Evolutionary conservation across 2,329 filamentous ascomycete species (phyloP).

Genomic region (Cordyceps fumosorosea): DNA sequence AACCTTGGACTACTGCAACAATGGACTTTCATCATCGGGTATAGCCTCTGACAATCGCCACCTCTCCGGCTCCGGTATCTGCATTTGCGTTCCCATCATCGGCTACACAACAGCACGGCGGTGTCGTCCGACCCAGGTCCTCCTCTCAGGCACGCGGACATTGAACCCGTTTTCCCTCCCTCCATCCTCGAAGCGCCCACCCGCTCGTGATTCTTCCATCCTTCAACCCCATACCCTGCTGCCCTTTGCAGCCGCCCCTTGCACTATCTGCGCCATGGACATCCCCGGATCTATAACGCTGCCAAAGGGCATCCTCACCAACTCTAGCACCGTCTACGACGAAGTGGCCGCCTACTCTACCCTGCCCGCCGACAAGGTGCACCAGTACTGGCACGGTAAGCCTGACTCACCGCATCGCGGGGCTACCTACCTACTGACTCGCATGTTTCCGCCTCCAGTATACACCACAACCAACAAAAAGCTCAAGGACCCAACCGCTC

Average conservation of each 20-base stretch:
- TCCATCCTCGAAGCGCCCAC: neutral
- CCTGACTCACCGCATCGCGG: neutral
- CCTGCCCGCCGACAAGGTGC: slow-evolving; percentile 46
- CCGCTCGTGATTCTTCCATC: neutral
- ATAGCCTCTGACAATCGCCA: neutral
- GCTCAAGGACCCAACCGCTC: slow-evolving; percentile 55
- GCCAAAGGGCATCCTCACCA: slow-evolving; percentile 52
- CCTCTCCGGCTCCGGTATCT: neutral
- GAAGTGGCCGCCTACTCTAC: slow-evolving; percentile 46
- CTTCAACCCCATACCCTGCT: neutral
- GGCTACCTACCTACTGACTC: neutral
- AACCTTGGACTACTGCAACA: neutral
- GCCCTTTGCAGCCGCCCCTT: neutral
- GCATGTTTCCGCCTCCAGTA: slow-evolving; percentile 31
- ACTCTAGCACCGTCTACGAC: slow-evolving; percentile 44
- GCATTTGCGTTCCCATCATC: neutral
- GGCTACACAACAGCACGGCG: neutral
- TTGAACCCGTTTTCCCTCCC: too few relatives aligned
- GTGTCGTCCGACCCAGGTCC: neutral
- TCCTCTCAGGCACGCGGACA: neutral
- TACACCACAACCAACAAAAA: slow-evolving; percentile 55
- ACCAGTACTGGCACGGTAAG: slow-evolving; percentile 52
- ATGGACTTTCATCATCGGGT: neutral
- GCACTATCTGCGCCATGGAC: slow-evolving; percentile 23
- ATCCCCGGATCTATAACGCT: slow-evolving; percentile 38